These are phyloP conservation scores for Monilinia laxa DNA, from an alignment of 2,329 filamentous ascomycete genomes.

Conservation along the genomic window DNA sequence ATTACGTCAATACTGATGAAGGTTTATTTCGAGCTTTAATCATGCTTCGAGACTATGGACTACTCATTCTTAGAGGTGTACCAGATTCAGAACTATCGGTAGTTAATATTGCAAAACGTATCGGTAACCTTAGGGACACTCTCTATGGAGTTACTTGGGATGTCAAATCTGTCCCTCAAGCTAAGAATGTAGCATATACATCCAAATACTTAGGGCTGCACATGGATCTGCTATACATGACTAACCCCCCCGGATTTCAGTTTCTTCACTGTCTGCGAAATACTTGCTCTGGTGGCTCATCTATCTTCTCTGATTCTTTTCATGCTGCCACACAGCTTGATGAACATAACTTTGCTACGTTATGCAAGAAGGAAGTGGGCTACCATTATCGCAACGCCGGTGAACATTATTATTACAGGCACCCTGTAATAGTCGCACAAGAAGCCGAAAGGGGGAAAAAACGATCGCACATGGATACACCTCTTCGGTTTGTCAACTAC, in stretches of 20 bases:
- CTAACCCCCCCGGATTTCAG: constrained; percentile 76
- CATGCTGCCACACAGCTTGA: constrained; percentile 52
- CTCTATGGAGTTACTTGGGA: constrained; percentile 94
- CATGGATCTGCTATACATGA: constrained; percentile 89
- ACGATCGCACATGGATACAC: not conserved
- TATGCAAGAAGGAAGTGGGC: constrained; percentile 49
- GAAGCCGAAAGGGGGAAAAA: too few species aligned
- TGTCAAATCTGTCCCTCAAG: constrained; percentile 75
- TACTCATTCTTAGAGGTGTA: constrained; percentile 75
- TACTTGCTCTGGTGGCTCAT: constrained; percentile 75
- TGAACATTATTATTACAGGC: constrained; percentile 59
- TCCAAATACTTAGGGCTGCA: constrained; percentile 79
- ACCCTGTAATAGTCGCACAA: constrained; percentile 51
- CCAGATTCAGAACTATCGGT: constrained; percentile 68
- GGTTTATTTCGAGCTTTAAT: constrained; percentile 61
- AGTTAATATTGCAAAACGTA: constrained; percentile 64
- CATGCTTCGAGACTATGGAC: constrained; percentile 63
- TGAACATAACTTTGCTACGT: constrained; percentile 38
- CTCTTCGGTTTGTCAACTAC: constrained; percentile 55
- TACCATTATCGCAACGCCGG: constrained; percentile 70
- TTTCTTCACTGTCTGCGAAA: constrained; percentile 88
- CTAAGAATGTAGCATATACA: constrained; percentile 92
- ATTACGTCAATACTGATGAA: constrained; percentile 63
- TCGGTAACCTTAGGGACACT: constrained; percentile 78
- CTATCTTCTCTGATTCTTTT: constrained; percentile 78